Percentiles rank a stretch among this genome's conserved stretches.
Conservation (phyloP, 805 yeast genomes). For the Myxozyma nipponensis region DNA sequence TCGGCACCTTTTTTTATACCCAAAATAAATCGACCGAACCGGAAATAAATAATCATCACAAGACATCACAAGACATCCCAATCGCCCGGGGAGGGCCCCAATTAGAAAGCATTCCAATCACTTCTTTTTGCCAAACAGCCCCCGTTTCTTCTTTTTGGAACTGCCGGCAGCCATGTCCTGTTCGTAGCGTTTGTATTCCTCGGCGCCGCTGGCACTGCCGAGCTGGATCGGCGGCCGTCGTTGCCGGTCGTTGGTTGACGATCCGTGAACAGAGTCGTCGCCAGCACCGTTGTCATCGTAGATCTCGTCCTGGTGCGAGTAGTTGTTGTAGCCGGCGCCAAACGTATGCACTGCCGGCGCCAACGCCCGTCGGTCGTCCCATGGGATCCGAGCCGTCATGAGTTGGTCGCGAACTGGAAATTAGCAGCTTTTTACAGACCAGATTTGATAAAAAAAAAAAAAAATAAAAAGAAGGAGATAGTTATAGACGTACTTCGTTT, state of each 20-base stretch:
- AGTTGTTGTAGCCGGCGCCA: background rate
- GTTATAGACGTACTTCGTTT: constrained; percentile 9
- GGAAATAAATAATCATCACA: too few species aligned
- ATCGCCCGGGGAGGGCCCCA: too few species aligned
- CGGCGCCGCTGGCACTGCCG: background rate
- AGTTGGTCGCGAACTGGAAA: constrained; percentile 32
- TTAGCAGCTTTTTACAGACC: background rate
- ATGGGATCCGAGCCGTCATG: constrained; percentile 38
- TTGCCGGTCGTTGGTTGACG: background rate
- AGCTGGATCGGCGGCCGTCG: background rate
- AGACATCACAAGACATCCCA: too few species aligned
- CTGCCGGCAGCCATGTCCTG: background rate
- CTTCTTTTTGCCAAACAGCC: background rate
- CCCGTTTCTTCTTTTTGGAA: background rate
- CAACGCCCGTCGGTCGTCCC: constrained; percentile 30
- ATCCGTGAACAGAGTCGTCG: background rate
- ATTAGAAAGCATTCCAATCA: background rate
- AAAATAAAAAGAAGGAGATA: background rate
- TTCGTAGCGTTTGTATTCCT: background rate
- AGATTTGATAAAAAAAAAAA: background rate
- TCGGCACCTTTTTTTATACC: too few species aligned
- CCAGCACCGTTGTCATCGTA: background rate
- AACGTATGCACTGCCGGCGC: background rate
- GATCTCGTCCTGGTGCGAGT: background rate
- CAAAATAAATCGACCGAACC: too few species aligned